Evolutionary conservation across 2,329 filamentous ascomycete species (phyloP), one percentile per base, ranked within the genome.

Genomic region (Colletotrichum eleusines): DNA sequence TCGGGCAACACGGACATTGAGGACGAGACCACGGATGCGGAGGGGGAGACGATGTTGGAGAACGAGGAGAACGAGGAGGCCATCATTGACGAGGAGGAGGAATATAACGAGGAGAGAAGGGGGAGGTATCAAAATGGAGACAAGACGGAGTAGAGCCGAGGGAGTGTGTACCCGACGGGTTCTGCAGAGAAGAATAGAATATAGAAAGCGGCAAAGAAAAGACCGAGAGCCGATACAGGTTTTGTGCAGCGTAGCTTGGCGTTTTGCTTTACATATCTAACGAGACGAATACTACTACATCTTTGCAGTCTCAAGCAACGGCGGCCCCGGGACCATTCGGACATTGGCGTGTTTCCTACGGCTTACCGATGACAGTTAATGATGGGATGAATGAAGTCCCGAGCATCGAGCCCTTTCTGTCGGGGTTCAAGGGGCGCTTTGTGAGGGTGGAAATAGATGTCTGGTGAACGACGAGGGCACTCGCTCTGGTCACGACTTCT

Each of bases 11-110:
- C 73, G 31, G 73, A 74, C 31, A 40, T 51, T 8, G 73, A 74
- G 26, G 71, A 74, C 23, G 69, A 74, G 26, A 61, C 73, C 31
- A 70, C 74, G 28, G 72, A 78, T 75, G 75, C 76, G 67, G 38
- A 77, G 73, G 31, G 76, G 75, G 20, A 76, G 60, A 72, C 73
- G 23, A 26, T 83, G 62, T 75, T 74, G 6, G 79, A 77, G 38
- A 74, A 79, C 11, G 73, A 75, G 8, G 79, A 76, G 23, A 74
- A 79, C 4, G 73, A 75, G 40, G 73, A 74, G 54, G 73, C 76
- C n/a, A 72, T 71, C 14, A 28, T 72, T 14, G 66, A 64, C 35
- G 66, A 73, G 20, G 63, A 63, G 14, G 44, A 38, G 28, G 48
- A 65, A 16, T 44, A 65, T 31, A 33, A 42, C 2, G 62, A 54